Evolutionary conservation across 495 filamentous ascomycete species (phyloP), one percentile per base, ranked within the genome.

Genomic region (Daldinia grandis): DNA sequence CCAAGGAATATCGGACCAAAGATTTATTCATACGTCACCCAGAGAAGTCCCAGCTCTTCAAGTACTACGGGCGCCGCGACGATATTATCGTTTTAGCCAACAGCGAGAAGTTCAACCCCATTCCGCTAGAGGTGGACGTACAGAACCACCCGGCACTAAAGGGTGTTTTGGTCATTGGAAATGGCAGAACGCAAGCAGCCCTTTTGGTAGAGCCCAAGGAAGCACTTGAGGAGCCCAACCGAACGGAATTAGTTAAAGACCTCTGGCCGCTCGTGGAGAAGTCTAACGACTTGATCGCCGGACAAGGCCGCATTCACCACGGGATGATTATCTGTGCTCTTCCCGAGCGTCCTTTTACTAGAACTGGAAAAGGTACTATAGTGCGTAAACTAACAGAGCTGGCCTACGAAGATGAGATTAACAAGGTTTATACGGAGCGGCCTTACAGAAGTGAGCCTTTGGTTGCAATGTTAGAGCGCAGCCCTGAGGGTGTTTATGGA

Each of bases 291-390:
- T 76, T 10, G 77, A 82, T 9, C 82, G n/a, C 87, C 53, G 76
- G 76, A 6, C 88, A 87, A 58, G 84, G 83, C 0, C 84, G 85
- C 47, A 85, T 90, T 27, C 75, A 80, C 2, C 71, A 70, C 21
- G 80, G 85, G 2, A 83, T 83, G 74, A 62, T 89, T 28, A 76
- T 81, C 1, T 67, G 44, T 31, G 5, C 37, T 35, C 0, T 47
- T 4, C 64, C 74, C 7, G 75, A 76, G 6, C 75, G 78, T 5
- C 73, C 78, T 4, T 85, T 83, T 44, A 78, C 83, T 6, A 79
- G 81, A 15, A 88, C 86, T 1, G 85, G 86, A 58, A 89, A 89
- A 69, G 86, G 86, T 0, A 86, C 84, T 0, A 80, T 89, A 63
- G 85, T 87, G 31, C 81, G 87, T 8, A 78, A 80, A 21, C 80